Evolutionary conservation across 176 grass and related monocot genomes (phyloP), one percentile per base, ranked within the genome.

Genomic region (Olyra latifolia): DNA sequence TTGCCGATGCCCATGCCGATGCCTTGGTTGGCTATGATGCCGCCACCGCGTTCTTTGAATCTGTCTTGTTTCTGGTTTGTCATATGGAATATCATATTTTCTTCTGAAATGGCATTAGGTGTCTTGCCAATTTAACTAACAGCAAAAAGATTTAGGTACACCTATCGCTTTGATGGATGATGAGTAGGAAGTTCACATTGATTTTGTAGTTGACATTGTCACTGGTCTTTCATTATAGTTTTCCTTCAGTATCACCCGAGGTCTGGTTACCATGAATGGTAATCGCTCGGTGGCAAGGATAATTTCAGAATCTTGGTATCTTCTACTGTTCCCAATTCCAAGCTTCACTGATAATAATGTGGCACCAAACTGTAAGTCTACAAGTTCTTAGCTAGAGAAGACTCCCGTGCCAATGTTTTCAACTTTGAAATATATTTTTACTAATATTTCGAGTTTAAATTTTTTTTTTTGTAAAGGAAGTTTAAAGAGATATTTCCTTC

Each of bases 11-110:
- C 11, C 43, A 27, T 77, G 56, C 53, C 0, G 69, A 76, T 76
- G 82, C 82, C n/a, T 53, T 64, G 55, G 49, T 78, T 67, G 16
- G 46, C 43, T n/a, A 2, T 7, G 69, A 13, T 70, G 50, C 64
- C 20, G 0, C 20, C 25, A 7, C 59, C 55, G 52, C 7, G 19
- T 89, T 85, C 63, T 3, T 16, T 76, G 82, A 81, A 85, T 79
- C 63, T 39, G 54, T 10, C 55, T 13, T 3, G 1, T 3, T 67
- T 45, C n/a, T 75, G 45, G 35, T 54, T 54, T 19, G 53, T 35
- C 47, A 10, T 54, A 24, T 62, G 19, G 10, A 8, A 35, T 77
- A 71, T 30, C 10, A 20, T 28, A 72, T 13, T 47, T 19, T 66
- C 15, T 9, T 57, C 20, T 69, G 44, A 77, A 55, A 35, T 62